These are phyloP conservation scores for Fusarium solani-melongenae DNA, from an alignment of 2,329 filamentous ascomycete genomes.

Conservation along the genomic window DNA sequence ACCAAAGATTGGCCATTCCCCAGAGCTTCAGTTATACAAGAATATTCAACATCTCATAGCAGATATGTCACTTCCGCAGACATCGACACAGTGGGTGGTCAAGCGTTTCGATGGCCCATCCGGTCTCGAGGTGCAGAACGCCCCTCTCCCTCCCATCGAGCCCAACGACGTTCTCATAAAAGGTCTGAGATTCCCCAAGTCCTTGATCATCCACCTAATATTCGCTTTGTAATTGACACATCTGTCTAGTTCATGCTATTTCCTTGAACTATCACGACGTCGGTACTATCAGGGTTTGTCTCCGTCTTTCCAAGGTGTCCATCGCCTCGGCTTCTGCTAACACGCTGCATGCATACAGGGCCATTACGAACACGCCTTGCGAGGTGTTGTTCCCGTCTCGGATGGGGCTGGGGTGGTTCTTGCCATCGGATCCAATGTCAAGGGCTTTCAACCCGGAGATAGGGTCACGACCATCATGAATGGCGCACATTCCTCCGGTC, in stretches of 20 bases:
- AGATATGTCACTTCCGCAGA: background rate
- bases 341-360: background rate
- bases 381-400: background rate
- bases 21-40: background rate
- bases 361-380: background rate
- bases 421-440: background rate
- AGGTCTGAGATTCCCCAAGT: background rate
- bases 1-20: no score
- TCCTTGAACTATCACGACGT: slow-evolving; percentile 21
- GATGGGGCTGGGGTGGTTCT: slow-evolving; percentile 1
- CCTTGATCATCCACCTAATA: background rate
- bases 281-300: slow-evolving; percentile 1
- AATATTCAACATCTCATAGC: background rate
- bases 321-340: background rate
- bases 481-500: background rate
- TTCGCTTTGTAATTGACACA: background rate
- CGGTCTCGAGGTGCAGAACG: background rate
- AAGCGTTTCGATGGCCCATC: background rate
- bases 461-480: background rate
- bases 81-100: background rate
- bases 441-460: background rate
- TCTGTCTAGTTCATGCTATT: slow-evolving; percentile 2
- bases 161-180: background rate
- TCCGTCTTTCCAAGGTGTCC: background rate
- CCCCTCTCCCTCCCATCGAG: background rate